Evolutionary conservation across 805 yeast species (phyloP).

Genomic region (Candida cerambycidarum): DNA sequence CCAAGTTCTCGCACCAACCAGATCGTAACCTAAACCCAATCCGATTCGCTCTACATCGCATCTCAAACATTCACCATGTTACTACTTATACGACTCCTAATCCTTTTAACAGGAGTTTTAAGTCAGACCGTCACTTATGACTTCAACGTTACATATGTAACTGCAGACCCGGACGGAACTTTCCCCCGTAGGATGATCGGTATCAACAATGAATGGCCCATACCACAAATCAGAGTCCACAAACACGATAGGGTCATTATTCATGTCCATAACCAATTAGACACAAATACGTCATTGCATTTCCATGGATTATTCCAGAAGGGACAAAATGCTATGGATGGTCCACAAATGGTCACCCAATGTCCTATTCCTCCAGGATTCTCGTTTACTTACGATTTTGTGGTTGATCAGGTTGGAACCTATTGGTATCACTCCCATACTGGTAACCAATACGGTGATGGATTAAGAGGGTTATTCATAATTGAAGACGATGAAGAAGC

Average conservation of each 20-base stretch:
- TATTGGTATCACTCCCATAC: constrained; percentile 80
- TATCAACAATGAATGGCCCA: constrained; percentile 51
- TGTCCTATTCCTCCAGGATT: constrained; percentile 45
- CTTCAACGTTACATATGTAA: constrained; percentile 38
- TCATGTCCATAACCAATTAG: constrained; percentile 33
- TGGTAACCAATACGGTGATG: constrained; percentile 78
- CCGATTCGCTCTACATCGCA: neutral
- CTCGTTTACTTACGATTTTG: constrained; percentile 39
- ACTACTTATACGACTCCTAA: neutral
- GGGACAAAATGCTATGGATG: constrained; percentile 43
- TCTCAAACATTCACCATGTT: neutral
- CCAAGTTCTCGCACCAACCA: too few species aligned
- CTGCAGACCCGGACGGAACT: constrained; percentile 59
- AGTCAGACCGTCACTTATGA: constrained; percentile 29
- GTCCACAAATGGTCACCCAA: constrained; percentile 47
- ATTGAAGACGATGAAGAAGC: constrained; percentile 42
- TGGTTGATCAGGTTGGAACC: constrained; percentile 37
- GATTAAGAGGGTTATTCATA: constrained; percentile 66
- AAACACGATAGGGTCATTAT: constrained; percentile 41
- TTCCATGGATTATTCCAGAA: constrained; percentile 47
- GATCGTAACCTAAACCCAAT: too few species aligned
- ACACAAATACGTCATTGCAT: constrained; percentile 40
- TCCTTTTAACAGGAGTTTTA: neutral
- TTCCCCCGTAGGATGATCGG: constrained; percentile 53
- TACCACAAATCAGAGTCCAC: constrained; percentile 39